A percentile compares a stretch with the other conserved stretches of the same genome.
phyloP scores from a whole-genome alignment of 306 rosid species.

The Lathyrus sativus region DNA sequence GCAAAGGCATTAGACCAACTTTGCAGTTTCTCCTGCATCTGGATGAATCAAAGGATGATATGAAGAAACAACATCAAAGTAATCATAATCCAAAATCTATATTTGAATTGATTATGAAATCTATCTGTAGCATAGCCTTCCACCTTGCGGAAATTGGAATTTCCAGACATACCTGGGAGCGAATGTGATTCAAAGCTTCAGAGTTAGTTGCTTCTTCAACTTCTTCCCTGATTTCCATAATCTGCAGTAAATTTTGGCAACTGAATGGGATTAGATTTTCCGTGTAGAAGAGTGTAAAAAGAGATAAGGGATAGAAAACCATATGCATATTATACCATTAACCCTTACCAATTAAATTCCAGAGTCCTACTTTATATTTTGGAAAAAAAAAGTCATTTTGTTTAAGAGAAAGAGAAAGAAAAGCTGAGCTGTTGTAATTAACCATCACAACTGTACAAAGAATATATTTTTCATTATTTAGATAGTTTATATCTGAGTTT shows the following conservation, averaged over 20 bases:
- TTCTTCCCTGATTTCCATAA: slow-evolving; percentile 90
- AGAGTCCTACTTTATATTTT: slow-evolving; percentile 13
- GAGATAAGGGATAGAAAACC: background rate
- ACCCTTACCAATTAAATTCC: slow-evolving; percentile 10
- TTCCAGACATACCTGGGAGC: slow-evolving; percentile 55
- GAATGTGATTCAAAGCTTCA: slow-evolving; percentile 62
- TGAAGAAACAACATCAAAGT: slow-evolving; percentile 10
- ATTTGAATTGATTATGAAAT: slow-evolving; percentile 12
- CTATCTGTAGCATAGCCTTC: slow-evolving; percentile 30
- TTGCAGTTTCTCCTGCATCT: slow-evolving; percentile 80
- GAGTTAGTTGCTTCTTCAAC: slow-evolving; percentile 84
- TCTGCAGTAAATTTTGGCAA: slow-evolving; percentile 52
- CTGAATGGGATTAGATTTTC: slow-evolving; percentile 18
- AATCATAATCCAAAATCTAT: slow-evolving; percentile 27
- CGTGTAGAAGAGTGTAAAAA: background rate
- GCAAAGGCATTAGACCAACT: slow-evolving; percentile 65
- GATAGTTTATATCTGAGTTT: background rate
- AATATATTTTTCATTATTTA: background rate
- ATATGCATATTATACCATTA: background rate
- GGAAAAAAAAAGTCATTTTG: background rate
- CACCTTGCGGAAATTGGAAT: slow-evolving; percentile 31
- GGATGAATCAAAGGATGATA: slow-evolving; percentile 40
- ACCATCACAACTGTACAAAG: background rate
- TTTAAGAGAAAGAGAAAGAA: background rate
- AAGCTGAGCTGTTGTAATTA: background rate